Evolutionary conservation across 1,284 basidiomycete species (phyloP).

Genomic region (Chiua sp.): DNA sequence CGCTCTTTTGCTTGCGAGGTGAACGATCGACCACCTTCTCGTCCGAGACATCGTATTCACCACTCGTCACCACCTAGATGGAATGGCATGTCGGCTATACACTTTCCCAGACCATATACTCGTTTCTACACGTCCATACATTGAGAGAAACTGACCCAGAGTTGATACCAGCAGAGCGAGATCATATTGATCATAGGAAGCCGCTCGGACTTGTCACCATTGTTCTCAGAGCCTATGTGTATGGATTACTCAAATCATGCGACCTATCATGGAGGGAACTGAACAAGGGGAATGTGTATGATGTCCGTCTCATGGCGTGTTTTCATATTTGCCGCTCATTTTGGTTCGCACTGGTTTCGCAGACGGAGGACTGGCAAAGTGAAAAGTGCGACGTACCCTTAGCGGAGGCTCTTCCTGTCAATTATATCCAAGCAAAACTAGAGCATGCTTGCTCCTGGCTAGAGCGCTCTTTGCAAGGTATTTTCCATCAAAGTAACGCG

Average conservation of each 20-base stretch:
- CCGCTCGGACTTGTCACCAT: conserved; percentile 66
- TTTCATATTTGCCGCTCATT: conserved; percentile 16
- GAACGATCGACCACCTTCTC: conserved; percentile 29
- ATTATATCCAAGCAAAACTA: conserved; percentile 61
- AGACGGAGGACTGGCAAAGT: conserved; percentile 89
- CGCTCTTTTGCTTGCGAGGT: conserved; percentile 84
- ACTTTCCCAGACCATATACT: conserved; percentile 87
- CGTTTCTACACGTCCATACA: conserved; percentile 79
- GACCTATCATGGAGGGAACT: conserved; percentile 86
- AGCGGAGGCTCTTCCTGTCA: conserved; percentile 70
- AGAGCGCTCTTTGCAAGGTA: conserved; percentile 48
- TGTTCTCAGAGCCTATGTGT: conserved; percentile 73
- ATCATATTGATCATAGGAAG: conserved; percentile 37
- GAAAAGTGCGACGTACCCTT: conserved; percentile 87
- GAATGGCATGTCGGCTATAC: conserved; percentile 88
- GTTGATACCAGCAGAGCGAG: conserved; percentile 42
- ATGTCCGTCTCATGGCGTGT: conserved; percentile 58
- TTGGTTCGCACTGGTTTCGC: conserved; percentile 18
- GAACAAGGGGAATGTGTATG: conserved; percentile 70
- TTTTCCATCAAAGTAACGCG: not conserved
- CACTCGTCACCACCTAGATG: conserved; percentile 57
- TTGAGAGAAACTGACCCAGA: conserved; percentile 67
- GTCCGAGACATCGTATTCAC: conserved; percentile 21
- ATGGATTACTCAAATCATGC: conserved; percentile 83
- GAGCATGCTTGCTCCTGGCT: conserved; percentile 66